These are phyloP conservation scores for Lachnellula willkommii DNA, from an alignment of 2,329 filamentous ascomycete genomes.

Conservation along the genomic window DNA sequence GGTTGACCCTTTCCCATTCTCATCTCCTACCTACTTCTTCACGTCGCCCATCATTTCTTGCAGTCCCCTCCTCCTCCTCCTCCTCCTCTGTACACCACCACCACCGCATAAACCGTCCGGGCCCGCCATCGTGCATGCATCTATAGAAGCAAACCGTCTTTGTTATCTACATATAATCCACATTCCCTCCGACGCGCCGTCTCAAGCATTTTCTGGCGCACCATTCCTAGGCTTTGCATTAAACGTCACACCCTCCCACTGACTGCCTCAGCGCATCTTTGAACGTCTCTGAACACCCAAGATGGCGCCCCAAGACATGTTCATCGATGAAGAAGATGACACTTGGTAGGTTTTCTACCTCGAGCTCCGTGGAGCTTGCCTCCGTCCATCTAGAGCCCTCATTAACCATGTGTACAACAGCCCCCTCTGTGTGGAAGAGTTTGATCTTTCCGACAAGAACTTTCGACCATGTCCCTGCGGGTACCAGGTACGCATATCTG, in stretches of 20 bases:
- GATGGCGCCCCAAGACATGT: slow-evolving; percentile 64
- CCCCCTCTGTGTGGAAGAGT: slow-evolving; percentile 97
- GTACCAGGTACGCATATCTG: slow-evolving; percentile 70
- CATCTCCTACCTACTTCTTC: background rate
- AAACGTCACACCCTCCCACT: slow-evolving; percentile 9
- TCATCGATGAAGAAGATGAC: slow-evolving; percentile 68
- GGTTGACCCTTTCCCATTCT: background rate
- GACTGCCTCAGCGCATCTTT: slow-evolving; percentile 8
- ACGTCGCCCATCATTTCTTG: background rate
- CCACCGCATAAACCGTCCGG: background rate
- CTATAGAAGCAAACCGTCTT: background rate
- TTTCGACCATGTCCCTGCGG: slow-evolving; percentile 96
- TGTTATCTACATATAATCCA: background rate
- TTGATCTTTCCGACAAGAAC: slow-evolving; percentile 94
- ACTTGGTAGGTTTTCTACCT: slow-evolving; percentile 49
- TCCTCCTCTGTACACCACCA: background rate
- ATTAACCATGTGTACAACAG: slow-evolving; percentile 45
- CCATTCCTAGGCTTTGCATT: background rate
- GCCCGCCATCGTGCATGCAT: background rate
- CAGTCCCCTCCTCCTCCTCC: background rate
- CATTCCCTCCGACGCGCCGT: slow-evolving; percentile 15
- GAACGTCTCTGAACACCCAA: slow-evolving; percentile 18
- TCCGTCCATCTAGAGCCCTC: background rate
- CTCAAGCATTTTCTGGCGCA: slow-evolving; percentile 9
- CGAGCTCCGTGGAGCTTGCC: background rate